Conservation (phyloP, 106 monocot species). For the Allium fistulosum region DNA sequence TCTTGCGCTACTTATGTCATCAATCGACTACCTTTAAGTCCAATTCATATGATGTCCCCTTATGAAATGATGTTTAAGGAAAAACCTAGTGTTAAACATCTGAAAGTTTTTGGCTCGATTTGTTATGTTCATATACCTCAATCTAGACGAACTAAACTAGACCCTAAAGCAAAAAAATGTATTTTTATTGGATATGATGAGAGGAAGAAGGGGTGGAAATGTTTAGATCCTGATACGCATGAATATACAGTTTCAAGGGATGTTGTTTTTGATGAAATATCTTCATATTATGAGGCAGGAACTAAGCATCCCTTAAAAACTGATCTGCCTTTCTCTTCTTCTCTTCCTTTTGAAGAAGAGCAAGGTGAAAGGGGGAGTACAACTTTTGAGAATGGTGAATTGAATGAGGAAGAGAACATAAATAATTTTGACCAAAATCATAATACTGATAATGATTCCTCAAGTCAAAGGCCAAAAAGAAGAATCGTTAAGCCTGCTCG, state of each 20-base stretch:
- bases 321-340: neutral
- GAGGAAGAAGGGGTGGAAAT: neutral
- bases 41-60: neutral
- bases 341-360: neutral
- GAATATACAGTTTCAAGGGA: neutral
- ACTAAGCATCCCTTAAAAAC: no score
- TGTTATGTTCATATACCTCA: neutral
- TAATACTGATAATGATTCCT: no score
- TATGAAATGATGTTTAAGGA: neutral
- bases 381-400: no score
- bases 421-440: no score
- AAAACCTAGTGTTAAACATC: neutral
- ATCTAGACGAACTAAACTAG: neutral
- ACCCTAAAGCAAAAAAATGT: neutral
- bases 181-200: slow-evolving; percentile 8
- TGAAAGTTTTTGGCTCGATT: neutral
- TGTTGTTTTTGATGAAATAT: slow-evolving; percentile 2
- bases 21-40: no score
- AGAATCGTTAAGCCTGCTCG: no score
- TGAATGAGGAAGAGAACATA: no score
- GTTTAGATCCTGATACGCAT: neutral
- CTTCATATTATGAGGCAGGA: neutral
- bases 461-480: no score
- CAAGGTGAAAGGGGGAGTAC: no score
- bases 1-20: no score